Base-by-base conservation (phyloP, 139 green algal genomes). In the Mychonastes homosphaera region DNA sequence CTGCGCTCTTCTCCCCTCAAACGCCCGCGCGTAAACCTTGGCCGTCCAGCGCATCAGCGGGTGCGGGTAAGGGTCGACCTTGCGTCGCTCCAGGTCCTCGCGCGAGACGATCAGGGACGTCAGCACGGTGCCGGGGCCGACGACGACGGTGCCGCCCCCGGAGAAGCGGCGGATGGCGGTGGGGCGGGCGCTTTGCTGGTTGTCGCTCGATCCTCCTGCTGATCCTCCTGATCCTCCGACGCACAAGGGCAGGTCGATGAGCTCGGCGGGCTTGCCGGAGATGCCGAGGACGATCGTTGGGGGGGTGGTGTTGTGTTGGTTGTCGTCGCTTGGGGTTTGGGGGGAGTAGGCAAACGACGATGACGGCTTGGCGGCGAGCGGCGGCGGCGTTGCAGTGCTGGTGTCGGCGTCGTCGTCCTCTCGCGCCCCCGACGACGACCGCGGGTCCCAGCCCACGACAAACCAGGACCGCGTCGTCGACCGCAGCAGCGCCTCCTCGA, bases 101-200 rank as follows among this genome's bases (percentile, higher is more conserved):
- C n/a, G 51, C 62, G 61, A 44, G 32, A 78, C 65, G 21, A 79
- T 78, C 12, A 86, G 67, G 0, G 77, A 83, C 0, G 69, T 61
- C 19, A 95, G 78, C 3, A 96, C 39, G 2, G 92, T 96, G 73
- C 90, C 65, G 0, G 56, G 3, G 54, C 98, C 92, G 12, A 96
- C 82, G 1, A 98, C 79, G 5, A 99, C 92, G 36, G 92, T 98
- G n/a, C 92, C 92, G 3, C 92, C 92, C 1, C 92, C 92, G 3
- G 78, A 95, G 70, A 95, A 98, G 2, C 91, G 76, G 36, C 80
- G 81, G 52, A 98, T 82, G 27, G n/a, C n/a, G n/a, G n/a, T n/a
- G n/a, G n/a, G n/a, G n/a, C n/a, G n/a, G n/a, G n/a, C n/a, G n/a
- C n/a, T n/a, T n/a, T n/a, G n/a, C n/a, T n/a, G n/a, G n/a, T n/a